A percentile compares a stretch with the other conserved stretches of the same genome.
Evolutionary conservation across 192 early-diverging fungal species (phyloP).

Genomic region (Umbelopsis sp.): DNA sequence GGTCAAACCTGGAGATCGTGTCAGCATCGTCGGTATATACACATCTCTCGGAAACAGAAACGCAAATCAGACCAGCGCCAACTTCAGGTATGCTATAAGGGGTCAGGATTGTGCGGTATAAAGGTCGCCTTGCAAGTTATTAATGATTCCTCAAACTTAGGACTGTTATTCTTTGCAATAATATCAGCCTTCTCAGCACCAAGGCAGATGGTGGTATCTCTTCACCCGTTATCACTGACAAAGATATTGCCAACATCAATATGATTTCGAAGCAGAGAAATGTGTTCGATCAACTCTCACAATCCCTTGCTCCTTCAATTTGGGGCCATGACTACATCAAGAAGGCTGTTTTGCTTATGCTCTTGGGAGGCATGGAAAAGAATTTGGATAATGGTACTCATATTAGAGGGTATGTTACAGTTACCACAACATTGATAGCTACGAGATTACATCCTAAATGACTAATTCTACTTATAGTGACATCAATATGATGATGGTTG

Average conservation of each 20-base stretch:
- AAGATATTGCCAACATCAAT: constrained; percentile 86
- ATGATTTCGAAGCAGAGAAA: constrained; percentile 69
- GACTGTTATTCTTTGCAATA: constrained; percentile 88
- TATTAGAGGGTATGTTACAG: constrained; percentile 74
- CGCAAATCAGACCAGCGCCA: constrained; percentile 73
- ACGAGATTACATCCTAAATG: not conserved
- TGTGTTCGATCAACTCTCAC: constrained; percentile 79
- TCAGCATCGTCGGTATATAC: constrained; percentile 93
- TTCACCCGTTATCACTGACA: constrained; percentile 73
- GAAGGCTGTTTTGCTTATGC: constrained; percentile 87
- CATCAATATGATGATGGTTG: constrained; percentile 98
- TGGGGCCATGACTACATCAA: constrained; percentile 95
- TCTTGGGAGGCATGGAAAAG: constrained; percentile 93
- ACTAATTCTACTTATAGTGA: constrained; percentile 61
- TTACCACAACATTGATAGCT: not conserved
- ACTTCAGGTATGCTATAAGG: constrained; percentile 67
- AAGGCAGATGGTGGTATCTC: constrained; percentile 76
- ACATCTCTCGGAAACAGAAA: constrained; percentile 81
- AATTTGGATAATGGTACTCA: constrained; percentile 94
- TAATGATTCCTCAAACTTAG: constrained; percentile 35
- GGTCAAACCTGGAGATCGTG: constrained; percentile 96
- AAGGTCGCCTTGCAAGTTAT: too few relatives aligned
- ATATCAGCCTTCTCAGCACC: constrained; percentile 71
- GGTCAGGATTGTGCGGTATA: not conserved
- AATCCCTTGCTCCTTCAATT: constrained; percentile 88